Conservation (phyloP, 1,139 yeast genomes). For the Diutina mesorugosa region DNA sequence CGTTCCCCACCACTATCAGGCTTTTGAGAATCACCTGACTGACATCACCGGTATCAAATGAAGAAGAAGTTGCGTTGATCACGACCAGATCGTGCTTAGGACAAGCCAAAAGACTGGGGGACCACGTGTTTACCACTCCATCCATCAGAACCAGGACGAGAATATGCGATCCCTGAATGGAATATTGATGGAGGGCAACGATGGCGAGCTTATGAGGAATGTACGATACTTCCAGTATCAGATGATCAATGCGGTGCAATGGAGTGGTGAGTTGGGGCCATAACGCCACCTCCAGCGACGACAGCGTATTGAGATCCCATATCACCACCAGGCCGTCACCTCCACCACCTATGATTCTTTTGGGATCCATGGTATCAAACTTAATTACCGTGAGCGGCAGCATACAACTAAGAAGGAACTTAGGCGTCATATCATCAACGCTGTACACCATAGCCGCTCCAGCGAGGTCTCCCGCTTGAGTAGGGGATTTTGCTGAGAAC, state of each 20-base stretch:
- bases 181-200: not conserved
- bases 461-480: not conserved
- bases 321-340: not conserved
- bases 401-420: not conserved
- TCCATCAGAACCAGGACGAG: slow-evolving; percentile 1
- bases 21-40: not conserved
- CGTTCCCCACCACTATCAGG: not conserved
- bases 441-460: not conserved
- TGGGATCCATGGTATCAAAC: not conserved
- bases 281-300: not conserved
- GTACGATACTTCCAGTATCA: not conserved
- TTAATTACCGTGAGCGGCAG: not conserved
- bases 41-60: not conserved
- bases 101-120: not conserved
- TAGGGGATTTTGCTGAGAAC: not conserved
- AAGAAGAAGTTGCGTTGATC: not conserved
- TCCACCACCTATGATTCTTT: not conserved
- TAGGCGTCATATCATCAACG: not conserved
- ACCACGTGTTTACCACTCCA: not conserved
- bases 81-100: not conserved
- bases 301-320: not conserved
- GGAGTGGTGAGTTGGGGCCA: not conserved
- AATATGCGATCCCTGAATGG: not conserved
- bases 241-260: not conserved
- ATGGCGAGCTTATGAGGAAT: not conserved